Base-by-base conservation (phyloP, 331 rosid species). In the Ulmus americana region DNA sequence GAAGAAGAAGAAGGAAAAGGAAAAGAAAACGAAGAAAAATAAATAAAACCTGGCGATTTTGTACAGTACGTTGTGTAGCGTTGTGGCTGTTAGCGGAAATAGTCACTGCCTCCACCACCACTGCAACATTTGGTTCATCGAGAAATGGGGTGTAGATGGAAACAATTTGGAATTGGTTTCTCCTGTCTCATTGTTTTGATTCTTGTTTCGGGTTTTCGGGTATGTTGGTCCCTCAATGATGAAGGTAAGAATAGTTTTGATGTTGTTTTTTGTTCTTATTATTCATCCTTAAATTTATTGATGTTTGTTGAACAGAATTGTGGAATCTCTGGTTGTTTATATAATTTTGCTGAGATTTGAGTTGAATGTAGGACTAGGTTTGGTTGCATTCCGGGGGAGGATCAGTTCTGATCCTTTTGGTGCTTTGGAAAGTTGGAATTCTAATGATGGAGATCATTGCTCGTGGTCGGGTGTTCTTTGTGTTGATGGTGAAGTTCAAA, bases 381-480 rank as follows among this genome's bases (percentile, higher is more conserved):
- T 94, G 82, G 78, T 87, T 68, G 77, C 81, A 42, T 85, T 90
- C 73, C 75, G 82, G 47, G 69, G 62, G 4, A 83, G 74, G 80
- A 76, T 94, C 55, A 81, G 61, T 73, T 70, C 35, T 54, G 97
- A 94, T 82, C 95, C 95, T 58, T 63, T 42, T 68, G 74, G 73
- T 61, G 81, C 79, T 64, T 73, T 94, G 71, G 78, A 63, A 47
- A 85, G 82, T 81, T 94, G 97, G 97, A 79, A 81, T 78, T 75
- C 81, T 14, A 70, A 82, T 54, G 91, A 85, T 71, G 64, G 12
- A 47, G 60, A 85, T 64, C 92, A 91, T 44, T 94, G 99, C 76
- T 54, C 60, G 51, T 94, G 99, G 99, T 44, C 65, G 8, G 89
- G 99, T 61, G 86, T 94, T 77, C 72, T 48, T 54, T 94, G 99